Evolutionary conservation across 1,139 yeast species (phyloP).

Genomic region (Nakaseomyces uthaithaninus): DNA sequence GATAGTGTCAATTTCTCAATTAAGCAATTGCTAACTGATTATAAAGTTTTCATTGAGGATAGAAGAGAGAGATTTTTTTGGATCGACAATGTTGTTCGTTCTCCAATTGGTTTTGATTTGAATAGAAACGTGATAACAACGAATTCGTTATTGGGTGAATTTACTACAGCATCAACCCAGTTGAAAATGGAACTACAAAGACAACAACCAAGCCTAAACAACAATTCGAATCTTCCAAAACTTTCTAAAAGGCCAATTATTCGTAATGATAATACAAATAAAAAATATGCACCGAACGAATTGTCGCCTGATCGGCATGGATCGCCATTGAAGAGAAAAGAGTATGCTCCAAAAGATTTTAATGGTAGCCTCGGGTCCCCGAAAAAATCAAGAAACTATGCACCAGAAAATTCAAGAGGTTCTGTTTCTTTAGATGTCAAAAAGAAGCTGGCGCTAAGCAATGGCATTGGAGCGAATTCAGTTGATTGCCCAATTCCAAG

Average conservation of each 20-base stretch:
- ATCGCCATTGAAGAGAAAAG: slow-evolving; percentile 10
- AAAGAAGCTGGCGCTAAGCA: not conserved
- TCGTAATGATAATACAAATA: slow-evolving; percentile 4
- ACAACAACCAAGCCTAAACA: not conserved
- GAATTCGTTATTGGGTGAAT: slow-evolving; percentile 10
- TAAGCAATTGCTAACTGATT: slow-evolving; percentile 25
- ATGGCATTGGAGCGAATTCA: not conserved
- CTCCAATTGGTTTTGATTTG: slow-evolving; percentile 4
- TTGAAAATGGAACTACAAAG: slow-evolving; percentile 4
- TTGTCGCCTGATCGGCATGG: not conserved
- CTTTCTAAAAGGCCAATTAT: not conserved
- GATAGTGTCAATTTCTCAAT: slow-evolving; percentile 19
- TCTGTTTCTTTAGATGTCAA: too few species aligned
- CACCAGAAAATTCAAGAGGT: not conserved
- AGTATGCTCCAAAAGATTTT: not conserved
- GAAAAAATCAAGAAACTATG: not conserved
- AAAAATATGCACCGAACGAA: slow-evolving; percentile 6
- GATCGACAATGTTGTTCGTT: slow-evolving; percentile 18
- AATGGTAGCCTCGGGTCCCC: not conserved
- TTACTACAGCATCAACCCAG: slow-evolving; percentile 28
- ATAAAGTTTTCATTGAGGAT: slow-evolving; percentile 23
- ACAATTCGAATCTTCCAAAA: not conserved
- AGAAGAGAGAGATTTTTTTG: slow-evolving; percentile 28
- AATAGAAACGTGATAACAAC: not conserved
- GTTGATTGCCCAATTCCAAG: not conserved